Evolutionary conservation across 768 basidiomycete genomes (phyloP).

Genomic region (Mycena rosella): DNA sequence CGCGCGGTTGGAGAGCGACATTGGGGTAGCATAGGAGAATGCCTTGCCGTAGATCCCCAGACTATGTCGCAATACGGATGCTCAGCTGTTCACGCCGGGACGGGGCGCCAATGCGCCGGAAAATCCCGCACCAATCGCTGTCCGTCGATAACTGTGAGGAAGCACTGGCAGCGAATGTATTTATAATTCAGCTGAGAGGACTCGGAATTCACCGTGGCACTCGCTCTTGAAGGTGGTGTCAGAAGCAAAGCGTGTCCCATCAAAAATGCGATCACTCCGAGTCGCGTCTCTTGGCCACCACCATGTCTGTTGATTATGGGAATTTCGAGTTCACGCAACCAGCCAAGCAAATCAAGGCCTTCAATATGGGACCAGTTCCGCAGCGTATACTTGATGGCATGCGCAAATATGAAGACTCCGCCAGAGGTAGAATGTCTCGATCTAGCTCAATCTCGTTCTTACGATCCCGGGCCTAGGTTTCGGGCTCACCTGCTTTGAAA

Average conservation of each 20-base stretch:
- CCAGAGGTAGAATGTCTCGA: constrained; percentile 42
- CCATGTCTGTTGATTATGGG: constrained; percentile 43
- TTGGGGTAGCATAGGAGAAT: not conserved
- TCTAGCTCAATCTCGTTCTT: not conserved
- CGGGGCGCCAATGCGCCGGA: too few relatives aligned
- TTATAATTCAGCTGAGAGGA: too few relatives aligned
- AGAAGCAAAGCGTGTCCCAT: too few relatives aligned
- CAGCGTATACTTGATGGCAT: constrained; percentile 50
- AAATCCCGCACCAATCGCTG: constrained; percentile 9
- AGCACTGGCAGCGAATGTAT: too few relatives aligned
- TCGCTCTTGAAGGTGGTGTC: too few relatives aligned
- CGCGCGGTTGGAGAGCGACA: constrained; percentile 11
- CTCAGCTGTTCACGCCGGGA: too few relatives aligned
- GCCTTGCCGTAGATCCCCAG: not conserved
- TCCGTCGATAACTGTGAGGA: not conserved
- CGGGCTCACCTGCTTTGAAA: constrained; percentile 25
- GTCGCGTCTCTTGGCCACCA: not conserved
- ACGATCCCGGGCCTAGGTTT: constrained; percentile 21
- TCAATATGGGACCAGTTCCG: constrained; percentile 50
- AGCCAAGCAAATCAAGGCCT: constrained; percentile 53
- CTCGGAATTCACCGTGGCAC: too few relatives aligned
- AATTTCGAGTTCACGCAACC: constrained; percentile 52
- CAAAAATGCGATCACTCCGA: too few relatives aligned
- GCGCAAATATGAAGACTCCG: constrained; percentile 54
- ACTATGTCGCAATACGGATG: too few relatives aligned